A percentile compares a stretch with the other conserved stretches of the same genome.
Evolutionary conservation across 2,329 filamentous ascomycete species (phyloP).

Genomic region (Aureobasidium sp.): DNA sequence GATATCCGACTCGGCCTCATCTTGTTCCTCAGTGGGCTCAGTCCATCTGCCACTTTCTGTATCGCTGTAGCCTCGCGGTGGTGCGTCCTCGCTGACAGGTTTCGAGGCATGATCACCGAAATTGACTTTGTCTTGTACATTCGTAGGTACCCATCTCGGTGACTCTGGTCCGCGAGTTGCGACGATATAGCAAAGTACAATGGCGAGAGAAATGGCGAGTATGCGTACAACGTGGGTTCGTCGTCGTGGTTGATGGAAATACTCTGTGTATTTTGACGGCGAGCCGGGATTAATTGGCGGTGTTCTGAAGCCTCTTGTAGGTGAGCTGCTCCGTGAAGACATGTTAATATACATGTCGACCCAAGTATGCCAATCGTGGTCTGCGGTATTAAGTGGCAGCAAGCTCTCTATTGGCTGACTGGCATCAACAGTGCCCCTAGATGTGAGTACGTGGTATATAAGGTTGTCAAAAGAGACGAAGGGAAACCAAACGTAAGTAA

Average conservation of each 20-base stretch:
- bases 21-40: background rate
- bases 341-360: background rate
- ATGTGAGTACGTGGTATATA: too few relatives aligned
- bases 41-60: background rate
- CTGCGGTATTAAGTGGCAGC: background rate
- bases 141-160: background rate
- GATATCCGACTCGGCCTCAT: background rate
- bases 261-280: background rate
- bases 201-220: conserved; percentile 1
- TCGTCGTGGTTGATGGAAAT: conserved; percentile 4
- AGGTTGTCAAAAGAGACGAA: background rate
- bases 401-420: background rate
- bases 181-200: conserved; percentile 9
- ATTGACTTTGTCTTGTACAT: background rate
- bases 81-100: background rate
- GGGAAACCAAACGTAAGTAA: background rate
- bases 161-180: conserved; percentile 1
- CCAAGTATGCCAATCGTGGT: background rate
- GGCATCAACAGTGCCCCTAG: background rate
- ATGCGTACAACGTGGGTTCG: conserved; percentile 4
- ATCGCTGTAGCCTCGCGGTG: background rate
- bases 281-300: background rate
- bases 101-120: background rate
- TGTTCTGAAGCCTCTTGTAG: background rate
- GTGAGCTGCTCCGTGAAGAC: background rate